Evolutionary conservation across 176 grass and related monocot genomes (phyloP).

Genomic region (Phragmites australis): DNA sequence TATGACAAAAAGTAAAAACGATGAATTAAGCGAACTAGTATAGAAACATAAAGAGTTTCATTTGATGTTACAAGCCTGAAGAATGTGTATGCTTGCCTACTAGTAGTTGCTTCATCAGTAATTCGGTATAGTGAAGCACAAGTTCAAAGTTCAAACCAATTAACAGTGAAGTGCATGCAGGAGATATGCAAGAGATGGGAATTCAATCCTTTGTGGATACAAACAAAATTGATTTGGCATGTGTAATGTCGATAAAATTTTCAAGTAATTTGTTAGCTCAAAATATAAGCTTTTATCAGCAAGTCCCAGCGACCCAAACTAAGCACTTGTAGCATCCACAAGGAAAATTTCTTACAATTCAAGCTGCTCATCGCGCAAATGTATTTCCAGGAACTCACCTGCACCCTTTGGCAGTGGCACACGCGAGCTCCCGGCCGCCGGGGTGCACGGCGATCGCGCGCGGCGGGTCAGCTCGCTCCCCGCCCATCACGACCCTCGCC

Average conservation of each 20-base stretch:
- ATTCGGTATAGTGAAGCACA: not conserved
- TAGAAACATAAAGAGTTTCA: not conserved
- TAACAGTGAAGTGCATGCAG: not conserved
- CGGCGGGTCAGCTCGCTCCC: slow-evolving; percentile 46
- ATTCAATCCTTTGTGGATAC: not conserved
- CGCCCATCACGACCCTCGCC: slow-evolving; percentile 53
- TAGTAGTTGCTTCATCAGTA: not conserved
- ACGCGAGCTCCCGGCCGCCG: slow-evolving; percentile 64
- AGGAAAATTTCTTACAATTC: not conserved
- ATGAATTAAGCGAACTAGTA: not conserved
- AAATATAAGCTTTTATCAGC: not conserved
- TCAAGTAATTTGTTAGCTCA: not conserved
- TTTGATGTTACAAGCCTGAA: not conserved
- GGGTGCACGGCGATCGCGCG: slow-evolving; percentile 71
- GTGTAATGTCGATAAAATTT: not conserved
- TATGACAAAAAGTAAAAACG: not conserved
- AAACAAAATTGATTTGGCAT: not conserved
- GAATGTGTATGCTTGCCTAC: not conserved
- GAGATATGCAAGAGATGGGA: not conserved
- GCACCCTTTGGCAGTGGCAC: slow-evolving; percentile 72
- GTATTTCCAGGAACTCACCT: slow-evolving; percentile 43
- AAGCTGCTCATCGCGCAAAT: not conserved
- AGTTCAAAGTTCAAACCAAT: not conserved
- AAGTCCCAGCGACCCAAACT: not conserved
- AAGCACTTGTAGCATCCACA: not conserved